Evolutionary conservation across 257 asterid species (phyloP), one percentile per base, ranked within the genome.

Genomic region (Paulownia fortunei): DNA sequence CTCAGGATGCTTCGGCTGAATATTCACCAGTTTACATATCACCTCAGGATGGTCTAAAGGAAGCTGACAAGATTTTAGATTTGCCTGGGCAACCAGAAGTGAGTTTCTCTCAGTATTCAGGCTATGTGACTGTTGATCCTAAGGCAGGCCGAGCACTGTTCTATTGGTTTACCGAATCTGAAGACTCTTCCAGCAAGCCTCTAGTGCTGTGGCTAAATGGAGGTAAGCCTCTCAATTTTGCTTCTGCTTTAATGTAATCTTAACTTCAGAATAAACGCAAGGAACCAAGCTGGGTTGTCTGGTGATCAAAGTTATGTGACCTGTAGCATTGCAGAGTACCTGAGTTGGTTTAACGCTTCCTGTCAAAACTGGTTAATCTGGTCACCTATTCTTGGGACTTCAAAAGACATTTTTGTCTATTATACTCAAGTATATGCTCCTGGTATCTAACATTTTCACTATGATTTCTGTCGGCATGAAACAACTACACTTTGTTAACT

Each of bases 191-290:
- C 21, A 74, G 1, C 74, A 79, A 73, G 46, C 90, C 90, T 46
- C 83, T 86, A 0, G 84, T 86, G 19, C 44, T 84, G 8, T 86
- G 90, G 90, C 85, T 84, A 8, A 84, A 81, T 79, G 88, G 89
- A 83, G 89, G 89, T 83, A 10, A 42, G 15, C 30, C 26, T 32
- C 3, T 36, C 13, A 51, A 11, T 34, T 47, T 30, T 23, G 19
- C 4, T n/a, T n/a, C n/a, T n/a, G n/a, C n/a, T n/a, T n/a, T n/a
- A n/a, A 15, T 39, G 18, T 65, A 11, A 8, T 0, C 11, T 55
- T 55, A n/a, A 0, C 8, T 3, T 49, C 21, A 12, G 52, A 46
- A 49, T 1, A 1, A 2, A 30, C n/a, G n/a, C n/a, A n/a, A n/a
- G n/a, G n/a, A n/a, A n/a, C n/a, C n/a, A n/a, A n/a, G n/a, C n/a